These are phyloP conservation scores for Diaporthe ilicicola DNA, from an alignment of 2,329 filamentous ascomycete genomes.

Conservation along the genomic window DNA sequence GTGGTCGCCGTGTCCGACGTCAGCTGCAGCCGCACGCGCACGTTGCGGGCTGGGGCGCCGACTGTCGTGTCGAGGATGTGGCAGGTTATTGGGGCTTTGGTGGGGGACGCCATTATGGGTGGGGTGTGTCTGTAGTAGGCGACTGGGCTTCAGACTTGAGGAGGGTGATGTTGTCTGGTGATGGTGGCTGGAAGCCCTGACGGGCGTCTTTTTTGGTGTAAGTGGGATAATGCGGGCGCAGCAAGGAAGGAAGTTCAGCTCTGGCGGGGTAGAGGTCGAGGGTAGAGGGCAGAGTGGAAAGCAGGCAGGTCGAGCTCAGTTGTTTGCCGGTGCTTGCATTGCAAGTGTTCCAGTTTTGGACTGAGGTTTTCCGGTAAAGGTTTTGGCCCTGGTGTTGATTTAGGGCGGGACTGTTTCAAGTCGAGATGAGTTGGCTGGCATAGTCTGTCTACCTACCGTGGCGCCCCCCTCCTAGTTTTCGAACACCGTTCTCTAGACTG, in stretches of 20 bases:
- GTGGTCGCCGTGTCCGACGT: slow-evolving; percentile 41
- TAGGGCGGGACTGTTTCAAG: neutral
- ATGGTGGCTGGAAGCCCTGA: neutral
- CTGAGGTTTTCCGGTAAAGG: neutral
- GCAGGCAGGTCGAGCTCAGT: neutral
- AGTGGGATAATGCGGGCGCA: neutral
- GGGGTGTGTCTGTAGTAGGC: slow-evolving; percentile 2
- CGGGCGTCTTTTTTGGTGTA: neutral
- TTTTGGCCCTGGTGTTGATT: neutral
- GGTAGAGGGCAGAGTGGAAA: neutral
- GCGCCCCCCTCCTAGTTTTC: too few relatives aligned
- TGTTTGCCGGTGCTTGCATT: neutral
- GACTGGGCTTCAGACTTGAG: neutral
- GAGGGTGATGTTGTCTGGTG: neutral
- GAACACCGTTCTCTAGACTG: too few relatives aligned
- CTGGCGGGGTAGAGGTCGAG: slow-evolving; percentile 9
- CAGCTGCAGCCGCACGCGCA: slow-evolving; percentile 72
- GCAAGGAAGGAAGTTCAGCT: neutral
- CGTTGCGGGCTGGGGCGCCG: slow-evolving; percentile 72
- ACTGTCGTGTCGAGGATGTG: slow-evolving; percentile 86
- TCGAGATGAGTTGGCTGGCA: neutral
- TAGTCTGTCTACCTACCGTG: neutral
- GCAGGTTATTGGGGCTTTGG: slow-evolving; percentile 79
- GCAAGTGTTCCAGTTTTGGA: neutral
- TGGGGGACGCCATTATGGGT: slow-evolving; percentile 34